phyloP scores from a whole-genome alignment of 225 moss, liverwort and hornwort species.

The Marchantia polymorpha region DNA sequence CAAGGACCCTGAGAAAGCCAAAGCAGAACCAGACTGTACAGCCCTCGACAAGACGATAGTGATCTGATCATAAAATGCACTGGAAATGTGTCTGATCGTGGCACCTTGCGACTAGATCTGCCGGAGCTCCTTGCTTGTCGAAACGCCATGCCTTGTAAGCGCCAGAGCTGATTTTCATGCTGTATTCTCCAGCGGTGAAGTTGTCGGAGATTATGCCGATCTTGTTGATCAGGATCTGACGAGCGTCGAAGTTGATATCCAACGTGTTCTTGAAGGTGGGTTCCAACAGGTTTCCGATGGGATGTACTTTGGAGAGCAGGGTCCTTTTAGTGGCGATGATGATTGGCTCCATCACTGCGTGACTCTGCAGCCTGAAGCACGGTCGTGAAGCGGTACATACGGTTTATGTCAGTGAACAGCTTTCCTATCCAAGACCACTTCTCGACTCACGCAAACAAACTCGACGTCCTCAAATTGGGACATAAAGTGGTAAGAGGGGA shows the following conservation, averaged over 20 bases:
- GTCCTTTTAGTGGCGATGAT: conserved; percentile 22
- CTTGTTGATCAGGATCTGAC: conserved; percentile 4
- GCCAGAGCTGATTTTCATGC: conserved; percentile 9
- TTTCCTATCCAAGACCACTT: neutral
- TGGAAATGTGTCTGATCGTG: neutral
- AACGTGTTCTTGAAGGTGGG: conserved; percentile 26
- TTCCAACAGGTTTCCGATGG: conserved; percentile 2
- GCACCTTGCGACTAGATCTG: conserved; percentile 29
- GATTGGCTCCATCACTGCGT: conserved; percentile 29
- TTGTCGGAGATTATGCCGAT: neutral
- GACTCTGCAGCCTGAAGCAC: conserved; percentile 18
- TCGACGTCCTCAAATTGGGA: neutral
- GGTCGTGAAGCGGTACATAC: too few relatives aligned
- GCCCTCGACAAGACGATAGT: too few relatives aligned
- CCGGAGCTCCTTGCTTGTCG: conserved; percentile 2
- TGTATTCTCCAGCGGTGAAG: neutral
- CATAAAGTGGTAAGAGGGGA: neutral
- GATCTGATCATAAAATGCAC: too few relatives aligned
- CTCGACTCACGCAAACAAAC: too few relatives aligned
- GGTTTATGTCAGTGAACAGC: neutral
- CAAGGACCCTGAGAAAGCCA: too few relatives aligned
- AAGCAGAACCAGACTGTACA: too few relatives aligned
- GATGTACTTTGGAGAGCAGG: conserved; percentile 27
- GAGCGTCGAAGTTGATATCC: conserved; percentile 23
- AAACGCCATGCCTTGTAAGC: conserved; percentile 30